Base-by-base conservation (phyloP, 225 moss, liverwort and hornwort genomes). In the Straminergon stramineum region DNA sequence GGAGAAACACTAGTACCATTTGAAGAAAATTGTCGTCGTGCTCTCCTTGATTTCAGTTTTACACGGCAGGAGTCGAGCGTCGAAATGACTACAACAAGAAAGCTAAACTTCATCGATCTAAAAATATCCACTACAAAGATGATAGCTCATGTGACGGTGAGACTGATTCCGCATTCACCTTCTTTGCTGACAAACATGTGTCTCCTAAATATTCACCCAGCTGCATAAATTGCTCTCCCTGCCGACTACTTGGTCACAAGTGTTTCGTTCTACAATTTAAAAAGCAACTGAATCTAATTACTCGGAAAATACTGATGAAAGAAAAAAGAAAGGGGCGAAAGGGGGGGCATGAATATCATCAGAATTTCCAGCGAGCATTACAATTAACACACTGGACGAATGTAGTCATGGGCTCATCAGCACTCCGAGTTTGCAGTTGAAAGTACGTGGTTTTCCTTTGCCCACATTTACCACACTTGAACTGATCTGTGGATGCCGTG, bases 391-490 rank as follows among this genome's bases (percentile, higher is more conserved):
- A 98, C 26, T 87, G 87, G 76, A 98, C 86, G 89, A 94, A 98
- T n/a, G 98, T 97, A 41, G 98, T 98, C 98, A 98, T 98, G 82
- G 98, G 98, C 93, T 98, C 98, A 93, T 98, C 98, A 31, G 98
- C 98, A 94, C 98, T 98, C 84, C 98, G 92, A 87, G 98, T 98
- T 91, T 98, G 98, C 92, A 98, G 91, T 90, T 98, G 97, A 39
- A 93, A 98, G 85, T 98, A 98, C 18, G 96, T 98, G 85, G 95
- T 95, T 87, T 97, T 92, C 74, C 98, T 93, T 88, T 98, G 96
- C 82, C 94, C 94, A 83, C 98, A 98, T 91, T 97, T 98, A 12
- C 91, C 91, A 89, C 98, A 98, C 88, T 78, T 96, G 92, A 98
- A 98, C 90, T 98, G 96, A 90, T 98, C 98, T 73, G 98, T 98